These are phyloP conservation scores for Xylariaceae sp. DNA, from an alignment of 2,329 filamentous ascomycete genomes.

Conservation along the genomic window DNA sequence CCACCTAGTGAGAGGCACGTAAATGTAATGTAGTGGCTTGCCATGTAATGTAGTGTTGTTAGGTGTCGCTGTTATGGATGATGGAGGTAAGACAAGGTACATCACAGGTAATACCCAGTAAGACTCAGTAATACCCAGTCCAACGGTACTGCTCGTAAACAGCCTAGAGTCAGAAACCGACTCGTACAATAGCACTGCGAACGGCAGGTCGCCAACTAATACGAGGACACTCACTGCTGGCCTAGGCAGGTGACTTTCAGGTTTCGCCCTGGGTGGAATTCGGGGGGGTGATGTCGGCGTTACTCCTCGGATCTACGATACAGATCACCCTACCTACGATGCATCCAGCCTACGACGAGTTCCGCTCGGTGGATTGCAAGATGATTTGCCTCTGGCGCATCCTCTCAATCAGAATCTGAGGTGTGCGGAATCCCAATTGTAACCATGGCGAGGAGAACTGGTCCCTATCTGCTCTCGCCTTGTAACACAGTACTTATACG, in stretches of 20 bases:
- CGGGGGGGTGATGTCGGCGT: conserved; percentile 4
- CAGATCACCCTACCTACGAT: no score
- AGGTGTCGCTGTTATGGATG: neutral
- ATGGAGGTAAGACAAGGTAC: neutral
- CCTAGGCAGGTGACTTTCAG: conserved; percentile 26
- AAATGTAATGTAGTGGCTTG: neutral
- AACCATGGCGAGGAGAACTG: neutral
- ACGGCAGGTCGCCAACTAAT: neutral
- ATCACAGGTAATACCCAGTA: neutral
- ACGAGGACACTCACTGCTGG: conserved; percentile 13
- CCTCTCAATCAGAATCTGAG: neutral
- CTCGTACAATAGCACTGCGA: neutral
- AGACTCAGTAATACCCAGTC: neutral
- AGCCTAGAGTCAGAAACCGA: neutral
- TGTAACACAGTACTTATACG: neutral
- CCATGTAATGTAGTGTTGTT: neutral
- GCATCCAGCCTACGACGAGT: neutral
- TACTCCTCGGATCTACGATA: neutral
- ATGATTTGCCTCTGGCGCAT: neutral
- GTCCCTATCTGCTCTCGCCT: neutral
- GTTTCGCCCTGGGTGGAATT: neutral
- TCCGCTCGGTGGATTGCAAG: neutral
- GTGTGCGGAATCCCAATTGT: neutral
- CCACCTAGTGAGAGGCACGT: neutral
- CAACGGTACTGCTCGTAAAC: neutral